Evolutionary conservation across 441 rosid genomes (phyloP).

Genomic region (Kokia cookei): DNA sequence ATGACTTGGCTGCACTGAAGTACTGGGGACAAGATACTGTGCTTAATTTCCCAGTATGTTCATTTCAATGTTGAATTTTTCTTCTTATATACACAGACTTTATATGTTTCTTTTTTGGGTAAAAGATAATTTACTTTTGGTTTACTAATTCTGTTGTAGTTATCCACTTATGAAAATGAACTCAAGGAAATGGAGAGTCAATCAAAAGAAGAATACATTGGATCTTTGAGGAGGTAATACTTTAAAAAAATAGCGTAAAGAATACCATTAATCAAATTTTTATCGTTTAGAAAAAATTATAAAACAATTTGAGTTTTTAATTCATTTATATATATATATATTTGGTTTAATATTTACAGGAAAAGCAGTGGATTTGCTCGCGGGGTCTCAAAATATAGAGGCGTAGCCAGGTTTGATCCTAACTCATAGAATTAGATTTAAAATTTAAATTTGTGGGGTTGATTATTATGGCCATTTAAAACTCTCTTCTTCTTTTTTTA

Average conservation of each 20-base stretch:
- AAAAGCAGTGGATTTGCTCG: conserved; percentile 95
- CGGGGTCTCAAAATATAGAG: conserved; percentile 87
- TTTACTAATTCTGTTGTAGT: background rate
- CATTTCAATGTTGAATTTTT: background rate
- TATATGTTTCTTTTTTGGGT: background rate
- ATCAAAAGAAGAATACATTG: conserved; percentile 72
- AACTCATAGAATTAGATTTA: background rate
- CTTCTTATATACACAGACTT: no score
- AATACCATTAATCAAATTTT: background rate
- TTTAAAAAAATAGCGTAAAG: background rate
- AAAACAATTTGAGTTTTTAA: background rate
- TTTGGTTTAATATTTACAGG: conserved; percentile 18
- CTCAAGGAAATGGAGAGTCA: conserved; percentile 68
- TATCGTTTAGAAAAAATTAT: background rate
- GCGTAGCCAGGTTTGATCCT: conserved; percentile 68
- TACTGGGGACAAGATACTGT: conserved; percentile 81
- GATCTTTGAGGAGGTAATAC: conserved; percentile 64
- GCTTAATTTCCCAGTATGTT: conserved; percentile 72
- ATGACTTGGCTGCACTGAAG: conserved; percentile 90
- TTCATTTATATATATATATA: background rate
- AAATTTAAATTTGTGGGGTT: background rate
- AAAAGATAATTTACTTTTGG: background rate
- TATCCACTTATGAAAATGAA: conserved; percentile 41
- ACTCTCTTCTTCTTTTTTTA: background rate
- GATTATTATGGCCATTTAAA: background rate